Evolutionary conservation across 73 alveolate genomes (phyloP).

Genomic region (Durusdinium trenchii): DNA sequence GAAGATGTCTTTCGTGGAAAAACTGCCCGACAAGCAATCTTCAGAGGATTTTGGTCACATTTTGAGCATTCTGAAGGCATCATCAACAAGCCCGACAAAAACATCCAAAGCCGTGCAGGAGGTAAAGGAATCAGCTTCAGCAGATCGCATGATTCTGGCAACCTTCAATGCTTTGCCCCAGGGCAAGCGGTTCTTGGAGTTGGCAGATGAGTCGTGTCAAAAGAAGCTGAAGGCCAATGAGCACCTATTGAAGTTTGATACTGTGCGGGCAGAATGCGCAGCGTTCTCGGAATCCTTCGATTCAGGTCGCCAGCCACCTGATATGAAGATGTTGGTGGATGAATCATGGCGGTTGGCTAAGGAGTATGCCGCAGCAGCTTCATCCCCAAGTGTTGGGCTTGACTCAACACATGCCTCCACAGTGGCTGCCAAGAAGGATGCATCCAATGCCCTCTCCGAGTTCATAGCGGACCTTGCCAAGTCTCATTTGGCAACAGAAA

Average conservation of each 20-base stretch:
- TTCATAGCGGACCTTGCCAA: not conserved
- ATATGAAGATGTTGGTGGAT: not conserved
- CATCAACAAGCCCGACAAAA: not conserved
- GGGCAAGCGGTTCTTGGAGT: not conserved
- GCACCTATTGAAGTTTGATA: not conserved
- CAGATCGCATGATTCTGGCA: not conserved
- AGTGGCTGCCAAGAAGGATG: not conserved
- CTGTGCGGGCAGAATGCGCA: not conserved
- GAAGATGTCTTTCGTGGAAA: not conserved
- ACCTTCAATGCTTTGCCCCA: conserved; percentile 8
- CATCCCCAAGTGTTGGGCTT: not conserved
- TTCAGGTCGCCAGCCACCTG: not conserved
- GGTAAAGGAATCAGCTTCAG: not conserved
- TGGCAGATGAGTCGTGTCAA: not conserved
- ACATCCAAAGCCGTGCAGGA: not conserved
- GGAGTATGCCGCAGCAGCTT: not conserved
- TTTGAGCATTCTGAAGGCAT: not conserved
- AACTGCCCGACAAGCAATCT: not conserved
- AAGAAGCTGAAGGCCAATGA: not conserved
- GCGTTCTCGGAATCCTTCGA: not conserved
- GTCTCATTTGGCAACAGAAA: not conserved
- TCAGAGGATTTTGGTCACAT: not conserved
- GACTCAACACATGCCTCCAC: not conserved
- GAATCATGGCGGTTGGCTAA: not conserved
- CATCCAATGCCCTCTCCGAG: not conserved